Evolutionary conservation across 345 rosid genomes (phyloP), one percentile per base, ranked within the genome.

Genomic region (Salix udensis): DNA sequence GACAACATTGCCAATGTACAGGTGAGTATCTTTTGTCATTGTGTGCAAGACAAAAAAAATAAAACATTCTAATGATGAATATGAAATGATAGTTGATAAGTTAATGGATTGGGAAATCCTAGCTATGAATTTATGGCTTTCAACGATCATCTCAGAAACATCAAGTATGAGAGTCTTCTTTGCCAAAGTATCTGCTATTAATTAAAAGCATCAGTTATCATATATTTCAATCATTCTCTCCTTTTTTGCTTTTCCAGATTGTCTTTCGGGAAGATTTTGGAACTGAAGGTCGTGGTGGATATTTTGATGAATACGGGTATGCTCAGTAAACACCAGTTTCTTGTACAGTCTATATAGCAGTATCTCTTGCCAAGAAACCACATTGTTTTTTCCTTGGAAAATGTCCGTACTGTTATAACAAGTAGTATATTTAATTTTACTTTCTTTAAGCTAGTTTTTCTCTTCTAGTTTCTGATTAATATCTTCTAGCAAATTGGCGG

Each of bases 211-310:
- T 34, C 21, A 7, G 4, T 6, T 13, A 23, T 37, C 24, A 48
- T 31, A 14, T 7, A 23, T 50, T 24, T 40, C 65, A 76, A 76
- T 69, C 58, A 75, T 15, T 46, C 30, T 72, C 40, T 24, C 58
- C 67, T 65, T 70, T 64, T 70, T 60, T 72, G 81, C 52, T 68
- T 79, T 70, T 70, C 72, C 85, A 96, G 98, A 93, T 96, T 60
- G 98, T 96, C n/a, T 96, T 96, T 87, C 87, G 99, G 70, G 99
- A 96, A 84, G 94, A 93, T 80, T 96, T 96, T 80, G 99, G 99
- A 85, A 93, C 92, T n/a, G 99, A 96, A 69, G 99, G 99, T 65
- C 99, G 99, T 7, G 98, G 99, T 55, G 99, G 99, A 84, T 96
- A 96, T 81, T 96, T 96, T 74, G 95, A 96, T 84, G 92, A 96